Percentiles rank a stretch among this genome's conserved stretches.
Evolutionary conservation across 2,329 filamentous ascomycete species (phyloP).

Genomic region (Pseudocercospora musae): DNA sequence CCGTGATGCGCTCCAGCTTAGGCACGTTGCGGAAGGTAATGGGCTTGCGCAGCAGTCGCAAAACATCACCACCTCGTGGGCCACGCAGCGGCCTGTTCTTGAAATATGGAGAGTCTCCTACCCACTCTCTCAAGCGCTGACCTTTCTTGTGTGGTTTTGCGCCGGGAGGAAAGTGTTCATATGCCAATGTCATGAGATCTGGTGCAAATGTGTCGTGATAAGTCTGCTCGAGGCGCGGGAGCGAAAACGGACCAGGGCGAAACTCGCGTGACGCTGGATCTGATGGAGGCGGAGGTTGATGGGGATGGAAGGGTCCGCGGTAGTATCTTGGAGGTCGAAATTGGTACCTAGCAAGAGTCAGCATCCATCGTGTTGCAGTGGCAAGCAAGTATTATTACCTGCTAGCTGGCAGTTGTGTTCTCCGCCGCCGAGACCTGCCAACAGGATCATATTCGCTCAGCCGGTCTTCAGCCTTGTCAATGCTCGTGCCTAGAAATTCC

Average conservation of each 20-base stretch:
- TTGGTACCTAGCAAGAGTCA: constrained; percentile 66
- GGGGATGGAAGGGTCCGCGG: constrained; percentile 86
- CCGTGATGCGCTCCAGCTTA: constrained; percentile 72
- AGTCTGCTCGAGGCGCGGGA: constrained; percentile 83
- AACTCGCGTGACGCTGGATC: constrained; percentile 87
- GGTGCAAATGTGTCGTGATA: constrained; percentile 81
- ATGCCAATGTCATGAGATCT: constrained; percentile 85
- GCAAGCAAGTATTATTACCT: constrained; percentile 2
- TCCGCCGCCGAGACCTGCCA: constrained; percentile 39
- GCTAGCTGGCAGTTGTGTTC: constrained; percentile 16
- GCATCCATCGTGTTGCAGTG: background rate
- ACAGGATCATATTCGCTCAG: constrained; percentile 47
- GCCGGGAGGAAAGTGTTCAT: constrained; percentile 80
- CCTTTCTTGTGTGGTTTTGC: constrained; percentile 56
- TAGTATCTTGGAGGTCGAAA: constrained; percentile 93
- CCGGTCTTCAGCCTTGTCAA: constrained; percentile 38
- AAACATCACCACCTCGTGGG: constrained; percentile 72
- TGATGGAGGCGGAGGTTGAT: constrained; percentile 82
- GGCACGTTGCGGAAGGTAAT: constrained; percentile 82
- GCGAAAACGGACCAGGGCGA: constrained; percentile 83
- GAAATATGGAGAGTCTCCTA: constrained; percentile 88
- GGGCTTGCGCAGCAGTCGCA: constrained; percentile 65
- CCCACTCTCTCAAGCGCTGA: constrained; percentile 78
- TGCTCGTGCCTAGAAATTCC: constrained; percentile 42
- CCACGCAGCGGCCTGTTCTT: constrained; percentile 83